Percentiles rank a stretch among this genome's conserved stretches.
These are phyloP conservation scores for Carnegiea gigantea DNA, from an alignment of 179 eudicot species.

Conservation along the genomic window DNA sequence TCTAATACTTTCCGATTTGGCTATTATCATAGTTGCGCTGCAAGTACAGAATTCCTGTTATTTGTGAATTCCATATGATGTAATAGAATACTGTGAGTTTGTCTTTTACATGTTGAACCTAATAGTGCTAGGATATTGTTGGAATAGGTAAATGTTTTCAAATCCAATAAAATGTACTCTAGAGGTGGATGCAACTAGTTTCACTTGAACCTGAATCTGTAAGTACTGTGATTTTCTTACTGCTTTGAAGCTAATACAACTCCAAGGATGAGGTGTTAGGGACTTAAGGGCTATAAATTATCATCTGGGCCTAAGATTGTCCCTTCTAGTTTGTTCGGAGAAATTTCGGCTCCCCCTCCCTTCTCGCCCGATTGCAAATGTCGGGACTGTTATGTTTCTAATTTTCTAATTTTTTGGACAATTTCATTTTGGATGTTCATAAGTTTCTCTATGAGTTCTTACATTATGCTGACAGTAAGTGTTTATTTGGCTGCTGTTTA, in stretches of 20 bases:
- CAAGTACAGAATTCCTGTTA: not conserved
- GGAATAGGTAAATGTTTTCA: not conserved
- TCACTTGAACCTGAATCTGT: not conserved
- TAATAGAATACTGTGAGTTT: too few species aligned
- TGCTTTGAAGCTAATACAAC: not conserved
- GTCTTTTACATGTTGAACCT: not conserved
- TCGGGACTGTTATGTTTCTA: not conserved
- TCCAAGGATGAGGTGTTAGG: not conserved
- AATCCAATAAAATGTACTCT: not conserved
- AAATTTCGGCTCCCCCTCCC: not conserved
- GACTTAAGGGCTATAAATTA: not conserved
- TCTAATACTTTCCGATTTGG: not conserved
- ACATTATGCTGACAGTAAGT: not conserved
- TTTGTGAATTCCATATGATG: not conserved
- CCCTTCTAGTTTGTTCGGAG: not conserved
- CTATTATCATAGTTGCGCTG: not conserved
- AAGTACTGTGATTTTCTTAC: not conserved
- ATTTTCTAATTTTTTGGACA: not conserved
- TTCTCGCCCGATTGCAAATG: not conserved
- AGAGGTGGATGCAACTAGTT: not conserved
- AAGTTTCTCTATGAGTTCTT: not conserved
- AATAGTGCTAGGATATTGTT: not conserved
- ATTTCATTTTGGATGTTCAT: not conserved
- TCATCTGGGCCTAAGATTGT: not conserved
- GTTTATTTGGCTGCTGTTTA: conserved; percentile 18